Conservation (phyloP, 805 yeast species). For the Metschnikowia koreensis region DNA sequence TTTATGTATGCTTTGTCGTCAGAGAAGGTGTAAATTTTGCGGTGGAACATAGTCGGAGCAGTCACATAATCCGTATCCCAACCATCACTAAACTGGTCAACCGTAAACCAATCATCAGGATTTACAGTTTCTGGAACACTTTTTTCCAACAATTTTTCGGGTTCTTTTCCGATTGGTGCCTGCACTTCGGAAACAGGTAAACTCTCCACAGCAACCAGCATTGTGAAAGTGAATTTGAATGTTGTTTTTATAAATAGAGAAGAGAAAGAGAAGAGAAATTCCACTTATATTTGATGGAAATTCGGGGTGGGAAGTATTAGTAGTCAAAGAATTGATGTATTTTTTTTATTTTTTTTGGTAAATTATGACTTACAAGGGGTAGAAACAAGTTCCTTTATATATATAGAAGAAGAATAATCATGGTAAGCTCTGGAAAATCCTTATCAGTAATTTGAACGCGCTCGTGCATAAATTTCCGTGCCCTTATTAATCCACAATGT, state of each 20-base stretch:
- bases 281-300: too few species aligned
- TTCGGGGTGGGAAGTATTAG: too few species aligned
- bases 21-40: not conserved
- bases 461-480: not conserved
- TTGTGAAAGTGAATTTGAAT: not conserved
- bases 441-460: not conserved
- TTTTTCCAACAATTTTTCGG: not conserved
- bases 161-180: not conserved
- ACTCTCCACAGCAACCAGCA: not conserved
- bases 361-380: too few species aligned
- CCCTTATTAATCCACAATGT: not conserved
- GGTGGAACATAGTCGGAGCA: not conserved
- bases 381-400: too few species aligned
- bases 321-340: too few species aligned
- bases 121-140: not conserved
- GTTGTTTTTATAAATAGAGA: not conserved
- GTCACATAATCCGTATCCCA: not conserved
- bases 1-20: not conserved
- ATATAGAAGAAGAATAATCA: not conserved
- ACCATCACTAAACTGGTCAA: not conserved
- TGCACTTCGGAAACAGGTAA: not conserved
- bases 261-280: not conserved
- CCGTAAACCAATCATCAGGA: not conserved
- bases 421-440: not conserved
- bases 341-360: too few species aligned